Percentiles rank a stretch among this genome's conserved stretches.
Conservation (phyloP, 768 basidiomycete genomes). For the Cystobasidium tubakii region DNA sequence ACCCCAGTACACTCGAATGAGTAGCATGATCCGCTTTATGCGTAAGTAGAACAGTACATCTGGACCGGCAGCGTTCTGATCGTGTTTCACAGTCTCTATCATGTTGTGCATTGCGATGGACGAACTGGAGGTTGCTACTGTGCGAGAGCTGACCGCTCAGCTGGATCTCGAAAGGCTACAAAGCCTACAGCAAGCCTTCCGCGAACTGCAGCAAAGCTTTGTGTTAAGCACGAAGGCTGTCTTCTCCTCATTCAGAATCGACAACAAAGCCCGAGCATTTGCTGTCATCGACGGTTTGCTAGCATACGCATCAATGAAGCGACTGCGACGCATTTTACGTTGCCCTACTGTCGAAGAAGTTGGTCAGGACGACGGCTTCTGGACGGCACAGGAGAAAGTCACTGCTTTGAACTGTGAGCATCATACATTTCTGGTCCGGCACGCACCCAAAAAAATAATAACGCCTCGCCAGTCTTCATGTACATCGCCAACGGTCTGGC, state of each 20-base stretch:
- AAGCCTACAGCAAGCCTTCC: background rate
- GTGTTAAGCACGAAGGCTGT: background rate
- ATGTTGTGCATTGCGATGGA: background rate
- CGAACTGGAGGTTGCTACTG: background rate
- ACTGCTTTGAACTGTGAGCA: conserved; percentile 1
- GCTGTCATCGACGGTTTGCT: background rate
- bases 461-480: background rate
- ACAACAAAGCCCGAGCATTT: background rate
- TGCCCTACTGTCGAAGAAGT: background rate
- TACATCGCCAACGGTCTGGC: background rate
- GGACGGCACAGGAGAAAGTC: conserved; percentile 2
- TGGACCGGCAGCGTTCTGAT: background rate
- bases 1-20: background rate
- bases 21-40: conserved; percentile 13
- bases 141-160: background rate
- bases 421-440: background rate
- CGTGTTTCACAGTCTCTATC: background rate
- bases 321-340: background rate
- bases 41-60: background rate
- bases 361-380: background rate
- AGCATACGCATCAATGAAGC: background rate
- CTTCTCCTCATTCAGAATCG: background rate
- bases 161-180: background rate
- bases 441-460: background rate
- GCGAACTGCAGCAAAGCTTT: background rate